Conservation (phyloP, 495 filamentous ascomycete genomes). For the Talaromyces ruber region DNA sequence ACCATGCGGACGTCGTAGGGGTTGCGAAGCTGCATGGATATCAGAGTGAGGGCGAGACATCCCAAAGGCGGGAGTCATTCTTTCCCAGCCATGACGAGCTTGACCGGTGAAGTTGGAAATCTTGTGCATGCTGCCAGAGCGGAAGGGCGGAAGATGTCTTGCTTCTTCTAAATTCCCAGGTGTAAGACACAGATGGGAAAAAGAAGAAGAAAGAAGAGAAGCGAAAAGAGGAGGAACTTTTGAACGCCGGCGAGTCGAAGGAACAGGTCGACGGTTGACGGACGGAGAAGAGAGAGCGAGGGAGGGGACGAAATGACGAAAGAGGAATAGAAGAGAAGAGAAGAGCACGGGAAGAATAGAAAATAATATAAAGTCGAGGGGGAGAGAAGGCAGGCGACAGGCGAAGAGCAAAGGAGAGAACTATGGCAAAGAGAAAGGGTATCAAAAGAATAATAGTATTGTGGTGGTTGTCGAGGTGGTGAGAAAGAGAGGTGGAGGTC, state of each 20-base stretch:
- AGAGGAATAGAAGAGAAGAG: conserved; percentile 2
- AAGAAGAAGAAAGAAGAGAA: conserved; percentile 11
- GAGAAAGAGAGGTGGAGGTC: neutral
- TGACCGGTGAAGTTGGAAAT: conserved; percentile 74
- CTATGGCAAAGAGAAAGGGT: conserved; percentile 12
- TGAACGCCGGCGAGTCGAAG: conserved; percentile 6
- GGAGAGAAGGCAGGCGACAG: conserved; percentile 8
- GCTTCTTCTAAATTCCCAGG: conserved; percentile 20
- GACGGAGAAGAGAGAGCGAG: conserved; percentile 11
- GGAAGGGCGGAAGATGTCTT: conserved; percentile 20
- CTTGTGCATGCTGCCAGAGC: conserved; percentile 69
- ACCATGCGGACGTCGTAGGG: conserved; percentile 60
- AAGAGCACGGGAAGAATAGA: neutral
- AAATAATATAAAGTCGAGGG: conserved; percentile 16
- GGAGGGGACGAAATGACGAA: conserved; percentile 9
- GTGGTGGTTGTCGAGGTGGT: neutral
- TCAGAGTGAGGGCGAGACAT: conserved; percentile 71
- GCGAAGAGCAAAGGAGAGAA: conserved; percentile 8
- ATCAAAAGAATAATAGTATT: neutral
- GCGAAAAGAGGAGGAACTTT: conserved; percentile 11
- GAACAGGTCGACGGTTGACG: conserved; percentile 3
- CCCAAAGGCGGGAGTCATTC: conserved; percentile 77
- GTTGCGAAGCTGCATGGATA: conserved; percentile 55
- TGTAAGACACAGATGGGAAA: conserved; percentile 24
- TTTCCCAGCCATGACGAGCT: conserved; percentile 87